These are phyloP conservation scores for Aspergillus alliaceus DNA, from an alignment of 2,329 filamentous ascomycete genomes.

Conservation along the genomic window DNA sequence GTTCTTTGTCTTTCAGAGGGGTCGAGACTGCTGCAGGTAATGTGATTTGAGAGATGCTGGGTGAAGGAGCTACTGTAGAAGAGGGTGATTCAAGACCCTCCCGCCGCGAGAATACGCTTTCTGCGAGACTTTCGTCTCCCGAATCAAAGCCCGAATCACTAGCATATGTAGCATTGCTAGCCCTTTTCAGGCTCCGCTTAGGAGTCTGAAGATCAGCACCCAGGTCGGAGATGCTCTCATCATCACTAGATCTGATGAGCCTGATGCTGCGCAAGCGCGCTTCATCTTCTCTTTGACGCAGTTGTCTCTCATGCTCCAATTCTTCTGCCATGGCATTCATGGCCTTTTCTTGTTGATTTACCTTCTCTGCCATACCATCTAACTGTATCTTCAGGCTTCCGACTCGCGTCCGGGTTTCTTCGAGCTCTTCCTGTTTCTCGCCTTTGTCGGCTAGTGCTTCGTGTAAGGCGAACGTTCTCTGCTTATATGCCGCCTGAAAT, in stretches of 20 bases:
- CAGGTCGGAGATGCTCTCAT: slow-evolving; percentile 33
- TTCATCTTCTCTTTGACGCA: slow-evolving; percentile 41
- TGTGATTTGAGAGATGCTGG: slow-evolving; percentile 36
- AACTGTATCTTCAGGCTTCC: slow-evolving; percentile 61
- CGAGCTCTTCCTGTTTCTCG: slow-evolving; percentile 60
- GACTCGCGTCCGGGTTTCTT: slow-evolving; percentile 59
- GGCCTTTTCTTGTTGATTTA: slow-evolving; percentile 56
- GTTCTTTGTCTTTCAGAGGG: slow-evolving; percentile 34
- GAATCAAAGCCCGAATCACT: slow-evolving; percentile 62
- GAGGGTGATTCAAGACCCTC: slow-evolving; percentile 34
- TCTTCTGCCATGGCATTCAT: slow-evolving; percentile 54
- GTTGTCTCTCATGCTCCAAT: slow-evolving; percentile 45
- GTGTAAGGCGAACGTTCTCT: slow-evolving; percentile 51
- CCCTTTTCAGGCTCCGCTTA: slow-evolving; percentile 35
- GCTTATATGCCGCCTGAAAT: slow-evolving; percentile 58
- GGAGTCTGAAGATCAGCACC: slow-evolving; percentile 35
- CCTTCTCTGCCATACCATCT: slow-evolving; percentile 58
- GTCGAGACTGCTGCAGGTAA: slow-evolving; percentile 33
- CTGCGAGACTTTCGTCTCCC: slow-evolving; percentile 54
- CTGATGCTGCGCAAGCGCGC: slow-evolving; percentile 36
- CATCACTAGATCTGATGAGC: slow-evolving; percentile 30
- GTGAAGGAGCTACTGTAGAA: slow-evolving; percentile 39
- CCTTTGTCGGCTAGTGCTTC: slow-evolving; percentile 56
- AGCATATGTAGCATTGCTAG: slow-evolving; percentile 42
- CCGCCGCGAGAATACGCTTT: slow-evolving; percentile 48